These are phyloP conservation scores for Lactarius akahatsu DNA, from an alignment of 768 basidiomycete species.

Conservation along the genomic window DNA sequence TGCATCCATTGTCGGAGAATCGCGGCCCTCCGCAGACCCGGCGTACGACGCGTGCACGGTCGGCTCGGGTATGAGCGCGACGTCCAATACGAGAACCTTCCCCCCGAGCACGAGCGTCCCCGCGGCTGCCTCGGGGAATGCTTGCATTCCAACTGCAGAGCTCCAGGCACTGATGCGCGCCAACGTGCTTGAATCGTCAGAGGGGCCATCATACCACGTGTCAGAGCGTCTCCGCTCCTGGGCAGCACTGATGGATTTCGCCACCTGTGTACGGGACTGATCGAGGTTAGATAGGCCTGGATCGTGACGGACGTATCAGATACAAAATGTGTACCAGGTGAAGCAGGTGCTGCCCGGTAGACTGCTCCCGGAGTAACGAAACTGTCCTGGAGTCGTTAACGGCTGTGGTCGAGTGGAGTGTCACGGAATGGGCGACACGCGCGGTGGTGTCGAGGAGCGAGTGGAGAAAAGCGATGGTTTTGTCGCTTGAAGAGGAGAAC, in stretches of 20 bases:
- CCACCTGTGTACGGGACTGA: conserved; percentile 26
- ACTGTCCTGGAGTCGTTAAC: conserved; percentile 26
- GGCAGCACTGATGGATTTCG: conserved; percentile 14
- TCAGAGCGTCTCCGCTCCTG: conserved; percentile 9
- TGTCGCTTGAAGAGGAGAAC: conserved; percentile 21
- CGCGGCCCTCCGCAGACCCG: conserved; percentile 39
- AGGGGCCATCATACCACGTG: conserved; percentile 20
- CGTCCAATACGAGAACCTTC: conserved; percentile 24
- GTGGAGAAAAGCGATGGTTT: conserved; percentile 20
- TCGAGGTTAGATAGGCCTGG: background rate
- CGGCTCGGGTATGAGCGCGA: conserved; percentile 42
- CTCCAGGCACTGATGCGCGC: conserved; percentile 21
- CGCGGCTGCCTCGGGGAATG: conserved; percentile 13
- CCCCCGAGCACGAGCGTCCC: conserved; percentile 24
- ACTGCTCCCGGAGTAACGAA: conserved; percentile 26
- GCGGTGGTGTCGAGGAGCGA: conserved; percentile 21
- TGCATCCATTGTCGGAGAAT: conserved; percentile 58
- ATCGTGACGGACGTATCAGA: background rate
- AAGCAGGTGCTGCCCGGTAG: conserved; percentile 18
- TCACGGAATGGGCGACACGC: conserved; percentile 12
- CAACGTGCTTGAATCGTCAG: conserved; percentile 13
- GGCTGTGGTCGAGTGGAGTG: conserved; percentile 19
- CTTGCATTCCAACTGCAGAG: conserved; percentile 23
- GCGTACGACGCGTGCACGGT: conserved; percentile 76
- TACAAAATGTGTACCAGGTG: conserved; percentile 18